Evolutionary conservation across 2,329 filamentous ascomycete genomes (phyloP).

Genomic region (Dendryphion nanum): DNA sequence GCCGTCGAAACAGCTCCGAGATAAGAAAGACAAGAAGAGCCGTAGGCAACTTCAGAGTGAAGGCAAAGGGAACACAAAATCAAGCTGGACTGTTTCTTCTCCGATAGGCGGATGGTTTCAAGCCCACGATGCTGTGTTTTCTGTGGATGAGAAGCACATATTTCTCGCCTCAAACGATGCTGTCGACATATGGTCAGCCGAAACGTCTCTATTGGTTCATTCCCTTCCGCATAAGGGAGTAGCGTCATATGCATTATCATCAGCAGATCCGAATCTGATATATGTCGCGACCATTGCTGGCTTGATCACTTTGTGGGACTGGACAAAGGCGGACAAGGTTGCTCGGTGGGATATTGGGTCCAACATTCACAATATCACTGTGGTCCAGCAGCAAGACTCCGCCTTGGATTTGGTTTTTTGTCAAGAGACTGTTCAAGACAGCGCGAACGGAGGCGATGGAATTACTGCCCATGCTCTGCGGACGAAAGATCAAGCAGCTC

Average conservation of each 20-base stretch:
- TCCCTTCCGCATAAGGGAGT: slow-evolving; percentile 55
- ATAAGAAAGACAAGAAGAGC: too few relatives aligned
- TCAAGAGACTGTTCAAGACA: slow-evolving; percentile 23
- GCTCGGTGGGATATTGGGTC: slow-evolving; percentile 44
- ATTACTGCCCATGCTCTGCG: slow-evolving; percentile 36
- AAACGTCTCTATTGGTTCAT: slow-evolving; percentile 76
- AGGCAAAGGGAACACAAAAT: slow-evolving; percentile 4
- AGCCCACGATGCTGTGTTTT: slow-evolving; percentile 57
- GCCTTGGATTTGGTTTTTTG: slow-evolving; percentile 39
- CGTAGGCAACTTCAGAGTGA: too few relatives aligned
- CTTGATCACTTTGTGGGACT: slow-evolving; percentile 58
- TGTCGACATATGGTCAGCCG: slow-evolving; percentile 76
- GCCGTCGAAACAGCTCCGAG: too few relatives aligned
- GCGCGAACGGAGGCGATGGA: too few relatives aligned
- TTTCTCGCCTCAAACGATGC: slow-evolving; percentile 73
- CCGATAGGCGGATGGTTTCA: slow-evolving; percentile 56
- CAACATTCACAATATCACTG: slow-evolving; percentile 34
- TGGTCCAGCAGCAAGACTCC: slow-evolving; percentile 27
- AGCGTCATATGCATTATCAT: slow-evolving; percentile 54
- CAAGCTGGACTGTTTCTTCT: slow-evolving; percentile 42
- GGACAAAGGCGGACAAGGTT: slow-evolving; percentile 48
- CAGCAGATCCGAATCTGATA: slow-evolving; percentile 50
- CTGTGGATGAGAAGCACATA: slow-evolving; percentile 60
- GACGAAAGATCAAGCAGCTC: slow-evolving; percentile 22
- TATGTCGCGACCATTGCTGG: slow-evolving; percentile 55